These are phyloP conservation scores for Durusdinium trenchii DNA, from an alignment of 73 alveolate genomes.

Conservation along the genomic window DNA sequence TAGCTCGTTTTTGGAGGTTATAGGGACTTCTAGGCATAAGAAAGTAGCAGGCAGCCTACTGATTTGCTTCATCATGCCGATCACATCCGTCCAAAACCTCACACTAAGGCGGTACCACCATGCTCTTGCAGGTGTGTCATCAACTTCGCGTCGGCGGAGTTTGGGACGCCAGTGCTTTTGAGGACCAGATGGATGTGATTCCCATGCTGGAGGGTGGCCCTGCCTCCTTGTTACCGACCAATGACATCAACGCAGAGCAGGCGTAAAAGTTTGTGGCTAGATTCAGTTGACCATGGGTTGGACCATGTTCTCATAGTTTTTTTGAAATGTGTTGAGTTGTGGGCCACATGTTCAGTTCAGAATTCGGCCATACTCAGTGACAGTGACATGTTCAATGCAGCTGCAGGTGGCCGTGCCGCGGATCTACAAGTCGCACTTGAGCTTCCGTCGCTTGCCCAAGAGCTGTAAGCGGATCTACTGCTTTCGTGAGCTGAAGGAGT, in stretches of 20 bases:
- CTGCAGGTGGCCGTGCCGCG: slow-evolving; percentile 37
- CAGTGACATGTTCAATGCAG: too few relatives aligned
- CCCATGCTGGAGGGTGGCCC: slow-evolving; percentile 87
- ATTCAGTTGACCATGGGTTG: neutral
- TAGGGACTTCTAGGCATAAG: too few relatives aligned
- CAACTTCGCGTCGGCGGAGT: slow-evolving; percentile 47
- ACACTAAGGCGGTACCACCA: slow-evolving; percentile 29
- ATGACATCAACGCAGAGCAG: slow-evolving; percentile 51
- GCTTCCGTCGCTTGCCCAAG: neutral
- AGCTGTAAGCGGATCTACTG: slow-evolving; percentile 41
- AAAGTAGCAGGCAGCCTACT: too few relatives aligned
- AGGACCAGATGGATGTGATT: slow-evolving; percentile 71
- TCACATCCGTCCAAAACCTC: neutral
- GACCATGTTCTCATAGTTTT: neutral
- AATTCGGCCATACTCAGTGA: too few relatives aligned
- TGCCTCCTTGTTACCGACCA: slow-evolving; percentile 55
- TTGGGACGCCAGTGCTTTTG: slow-evolving; percentile 25
- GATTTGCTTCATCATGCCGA: neutral
- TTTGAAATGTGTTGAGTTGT: too few relatives aligned
- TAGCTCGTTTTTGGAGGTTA: too few relatives aligned
- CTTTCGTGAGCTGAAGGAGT: slow-evolving; percentile 52
- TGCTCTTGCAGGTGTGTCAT: slow-evolving; percentile 47
- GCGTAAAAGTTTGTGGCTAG: neutral
- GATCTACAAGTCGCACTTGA: slow-evolving; percentile 61
- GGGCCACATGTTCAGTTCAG: too few relatives aligned